Evolutionary conservation across 2,329 filamentous ascomycete species (phyloP), one percentile per base, ranked within the genome.

Genomic region (Metarhizium guizhouense): DNA sequence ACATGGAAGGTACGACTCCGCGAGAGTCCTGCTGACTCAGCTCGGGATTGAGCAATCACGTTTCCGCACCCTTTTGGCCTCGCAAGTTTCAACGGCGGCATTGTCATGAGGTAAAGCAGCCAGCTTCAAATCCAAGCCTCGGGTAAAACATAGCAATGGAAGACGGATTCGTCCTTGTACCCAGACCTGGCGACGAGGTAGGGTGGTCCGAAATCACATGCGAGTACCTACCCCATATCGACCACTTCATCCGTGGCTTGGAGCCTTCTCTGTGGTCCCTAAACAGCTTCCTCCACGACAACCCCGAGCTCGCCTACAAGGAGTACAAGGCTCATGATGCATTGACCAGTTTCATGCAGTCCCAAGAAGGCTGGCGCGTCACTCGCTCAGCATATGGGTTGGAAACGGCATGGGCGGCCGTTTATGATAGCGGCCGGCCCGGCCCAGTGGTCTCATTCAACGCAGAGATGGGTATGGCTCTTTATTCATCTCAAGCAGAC

Each of bases 401-500:
- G 58, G 67, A 69, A 25, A 78, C 75, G 4, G 74, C 74, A 8
- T 76, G 74, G 61, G 65, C 70, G n/a, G 74, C 73, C 2, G 66
- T 70, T 0, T 74, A 65, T 54, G 68, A 72, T 38, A 72, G 65
- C 53, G 68, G 68, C 30, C 64, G 57, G 16, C 54, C 43, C 1
- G 72, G 72, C 0, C 68, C 71, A 14, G 66, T 68, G 0, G 70
- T 76, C 3, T 72, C 71, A 0, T 76, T 76, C 56, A 74, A 74
- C 54, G 70, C 66, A 7, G 72, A 74, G 57, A 69, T 68, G 52
- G 66, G 63, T 65, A 54, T 8, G 18, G 3, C 14, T 32, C 56
- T 29, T 25, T 16, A 25, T 16, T 1, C 25, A 18, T 13, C 38
- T 16, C 38, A 2, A 40, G 42, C 42, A 11, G 6, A 6, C 2